Evolutionary conservation across 345 rosid genomes (phyloP), one percentile per base, ranked within the genome.

Genomic region (Alliaria petiolata): DNA sequence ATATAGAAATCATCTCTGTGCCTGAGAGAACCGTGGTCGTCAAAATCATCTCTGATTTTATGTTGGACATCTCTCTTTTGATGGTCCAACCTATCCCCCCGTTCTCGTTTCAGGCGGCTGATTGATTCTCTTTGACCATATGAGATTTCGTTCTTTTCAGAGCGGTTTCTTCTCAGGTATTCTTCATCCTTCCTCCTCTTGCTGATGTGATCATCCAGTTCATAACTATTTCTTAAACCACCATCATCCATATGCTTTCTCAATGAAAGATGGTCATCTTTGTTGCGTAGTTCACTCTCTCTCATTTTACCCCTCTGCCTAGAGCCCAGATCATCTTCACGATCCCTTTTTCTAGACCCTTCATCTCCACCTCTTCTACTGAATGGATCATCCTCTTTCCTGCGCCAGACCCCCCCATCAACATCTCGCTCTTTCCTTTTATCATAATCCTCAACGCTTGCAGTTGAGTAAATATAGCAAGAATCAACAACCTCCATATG

Each of bases 161-260:
- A 44, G 65, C 77, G 85, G 60, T 81, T 90, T 72, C 91, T 84
- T 62, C 81, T 83, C 40, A 68, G 19, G 79, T 81, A 84, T 39
- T 95, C 98, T 28, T 88, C 95, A 49, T 83, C 93, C 71, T 87
- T 91, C 78, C 85, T 88, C 80, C 89, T 83, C 85, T 87, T 95
- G 83, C 77, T 74, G 46, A 63, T 81, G 83, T 89, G 82, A 74
- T 88, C 95, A 76, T 85, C 91, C 46, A 67, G 57, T 50, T 87
- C 95, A 78, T 81, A 72, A 75, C 80, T 83, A 77, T 71, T 77
- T 84, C 88, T 84, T 47, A 83, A 76, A 73, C 68, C 79, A 46
- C 90, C 91, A 74, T 88, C 91, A 54, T 86, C 95, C 78, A 85
- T 63, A 69, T 84, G 93, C 76, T 90, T 95, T 78, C 92, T 86